Conservation (phyloP, 228 moss, liverwort and hornwort species). For the Sphagnum fallax region DNA sequence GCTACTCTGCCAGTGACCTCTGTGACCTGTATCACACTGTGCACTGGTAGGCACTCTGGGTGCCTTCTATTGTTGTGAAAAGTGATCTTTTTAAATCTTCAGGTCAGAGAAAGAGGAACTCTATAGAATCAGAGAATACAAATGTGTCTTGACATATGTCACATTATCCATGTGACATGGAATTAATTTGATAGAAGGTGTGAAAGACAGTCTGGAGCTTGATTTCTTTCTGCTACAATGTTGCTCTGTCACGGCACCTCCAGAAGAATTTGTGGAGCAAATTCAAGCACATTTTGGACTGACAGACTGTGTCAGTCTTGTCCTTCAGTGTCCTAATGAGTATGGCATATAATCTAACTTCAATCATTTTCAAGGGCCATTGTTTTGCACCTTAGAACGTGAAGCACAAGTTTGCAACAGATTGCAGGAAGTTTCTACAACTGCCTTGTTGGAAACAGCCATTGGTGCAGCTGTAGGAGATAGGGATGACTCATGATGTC, state of each 20-base stretch:
- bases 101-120: too few relatives aligned
- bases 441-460: conserved; percentile 76
- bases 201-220: conserved; percentile 85
- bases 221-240: conserved; percentile 85
- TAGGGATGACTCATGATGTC: conserved; percentile 64
- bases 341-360: conserved; percentile 12
- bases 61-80: too few relatives aligned
- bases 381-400: conserved; percentile 23
- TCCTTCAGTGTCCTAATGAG: conserved; percentile 60
- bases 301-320: conserved; percentile 61
- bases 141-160: too few relatives aligned
- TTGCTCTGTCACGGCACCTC: conserved; percentile 66
- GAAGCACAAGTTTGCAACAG: conserved; percentile 63
- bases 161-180: too few relatives aligned
- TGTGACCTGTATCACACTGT: conserved; percentile 79
- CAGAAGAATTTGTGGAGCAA: conserved; percentile 64
- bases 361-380: too few relatives aligned
- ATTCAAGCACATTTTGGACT: conserved; percentile 75
- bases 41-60: conserved; percentile 42
- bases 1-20: conserved; percentile 55
- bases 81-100: too few relatives aligned
- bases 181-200: conserved; percentile 47
- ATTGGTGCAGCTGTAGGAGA: conserved; percentile 40
- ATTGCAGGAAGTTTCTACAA: conserved; percentile 80
- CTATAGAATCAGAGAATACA: too few relatives aligned